Base-by-base conservation (phyloP, 1,139 yeast genomes). In the Scheffersomyces stambukii region DNA sequence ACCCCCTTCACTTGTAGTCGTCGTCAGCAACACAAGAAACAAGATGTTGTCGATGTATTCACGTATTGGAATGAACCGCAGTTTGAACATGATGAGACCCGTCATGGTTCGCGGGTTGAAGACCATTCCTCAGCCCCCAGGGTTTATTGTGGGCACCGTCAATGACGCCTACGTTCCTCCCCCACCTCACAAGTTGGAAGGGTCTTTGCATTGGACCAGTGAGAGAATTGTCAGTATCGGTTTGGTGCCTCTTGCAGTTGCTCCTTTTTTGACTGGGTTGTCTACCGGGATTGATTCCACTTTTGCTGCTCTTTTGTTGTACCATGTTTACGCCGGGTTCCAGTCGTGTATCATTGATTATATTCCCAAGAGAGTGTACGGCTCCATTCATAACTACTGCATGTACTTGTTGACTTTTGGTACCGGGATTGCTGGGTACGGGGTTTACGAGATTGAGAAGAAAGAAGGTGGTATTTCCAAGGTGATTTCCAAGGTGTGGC, bases 141-240 rank as follows among this genome's bases (percentile, higher is more conserved):
- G 89, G 8, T 60, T 67, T 43, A 70, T 81, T 32, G 70, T 69
- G 20, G 95, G 93, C 11, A 73, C 81, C 13, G 89, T 83, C 29
- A 88, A 88, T 56, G 96, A 88, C 36, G 82, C 95, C 5, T 77
- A 74, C 42, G 71, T 72, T 27, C 64, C 73, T 12, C 94, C 95
- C 22, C 58, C 64, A 30, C 58, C 80, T 2, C 68, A 74, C 50
- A 64, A 68, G 46, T 57, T 69, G 42, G 89, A 84, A 48, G 96
- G 96, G 17, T 79, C 95, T 4, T 78, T 75, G 54, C 96, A 88
- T 64, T 88, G 96, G 96, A 64, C 86, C 9, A 77, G 81, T 47
- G 96, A 89, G 56, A 73, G 88, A 44, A 47, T 75, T 5, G 64
- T 83, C 9, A 71, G 89, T 6, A 56, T 78, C 13, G 73, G 81